Base-by-base conservation (phyloP, 768 basidiomycete genomes). In the Lactarius hatsudake region DNA sequence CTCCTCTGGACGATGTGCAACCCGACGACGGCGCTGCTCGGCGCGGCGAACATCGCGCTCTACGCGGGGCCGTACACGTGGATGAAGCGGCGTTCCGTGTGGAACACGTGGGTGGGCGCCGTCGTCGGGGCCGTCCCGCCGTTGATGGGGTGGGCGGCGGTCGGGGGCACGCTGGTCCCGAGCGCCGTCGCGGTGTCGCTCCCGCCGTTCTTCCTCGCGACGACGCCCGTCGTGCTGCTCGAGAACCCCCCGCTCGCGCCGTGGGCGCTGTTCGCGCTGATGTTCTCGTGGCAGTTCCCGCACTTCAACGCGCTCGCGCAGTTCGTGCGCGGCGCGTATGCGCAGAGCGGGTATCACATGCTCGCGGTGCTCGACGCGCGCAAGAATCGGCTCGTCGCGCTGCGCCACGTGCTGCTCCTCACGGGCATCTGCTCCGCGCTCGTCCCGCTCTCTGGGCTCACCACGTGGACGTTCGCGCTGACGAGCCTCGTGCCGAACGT, bases 231-330 rank as follows among this genome's bases (percentile, higher is more conserved):
- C 1, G 26, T 20, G 38, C 57, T 20, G 38, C 57, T 89, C 60
- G 86, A 96, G 75, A 95, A 93, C 74, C 88, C 94, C 0, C 83
- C 94, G 0, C 83, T 97, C 51, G 86, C 90, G 0, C 89, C 94
- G 0, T 78, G 92, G 65, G 86, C 89, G 2, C 80, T 99, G 3
- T 93, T 92, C 79, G 82, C 89, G 78, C 77, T 98, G 57, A 83
- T 97, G 10, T 99, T 88, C 80, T 91, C 90, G 68, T 99, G 96
- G 96, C 97, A 99, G 75, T 98, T 98, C 79, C 96, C 96, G 42
- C 96, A 99, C 76, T 98, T 99, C 81, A 98, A 96, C 77, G 77
- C 94, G 1, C 82, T 99, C n/a, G 88, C 95, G 9, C 86, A 97
- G 77, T 81, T 96, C 59, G 84, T 96, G 10, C 87, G 96, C 43